Base-by-base conservation (phyloP, 345 rosid genomes). In the Atalantia buxifolia region DNA sequence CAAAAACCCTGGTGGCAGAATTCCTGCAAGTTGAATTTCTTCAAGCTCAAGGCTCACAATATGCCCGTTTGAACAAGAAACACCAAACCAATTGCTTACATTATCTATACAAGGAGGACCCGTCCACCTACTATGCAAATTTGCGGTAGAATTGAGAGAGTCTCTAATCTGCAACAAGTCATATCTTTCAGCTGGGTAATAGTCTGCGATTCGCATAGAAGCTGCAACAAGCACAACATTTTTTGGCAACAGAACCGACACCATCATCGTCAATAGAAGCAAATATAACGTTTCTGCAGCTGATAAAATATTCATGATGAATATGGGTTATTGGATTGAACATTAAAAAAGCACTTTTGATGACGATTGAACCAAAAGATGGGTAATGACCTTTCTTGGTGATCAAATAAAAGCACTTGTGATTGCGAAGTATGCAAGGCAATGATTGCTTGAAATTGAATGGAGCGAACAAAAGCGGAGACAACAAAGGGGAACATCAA, bases 91-190 rank as follows among this genome's bases (percentile, higher is more conserved):
- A 56, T 79, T 75, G 85, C 86, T 86, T 19, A 6, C 9, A 55
- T 82, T 73, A 14, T 70, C n/a, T 50, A 24, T 7, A 69, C 93
- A 90, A 12, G 90, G 90, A 1, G 88, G 88, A 10, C 93, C 91
- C 5, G 89, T 84, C 93, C 93, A 90, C 21, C 70, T 79, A 8
- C 27, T 31, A 27, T 85, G 84, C 82, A 86, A 68, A 53, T 81
- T 67, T 2, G 35, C 69, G 33, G 84, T 53, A 19, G 86, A 83
- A 69, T 24, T 40, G 27, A 84, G 10, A 7, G 85, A 85, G 69
- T 87, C 87, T 66, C 89, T 85, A 1, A 90, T 55, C 78, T 61
- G 80, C 75, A 88, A 64, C 85, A 90, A 63, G 1, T 82, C 90
- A 48, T 80, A 73, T 60, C 82, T 68, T 64, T 90, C 91, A 13